Base-by-base conservation (phyloP, 176 grass and related monocot species). In the Tillandsia fasciculata region DNA sequence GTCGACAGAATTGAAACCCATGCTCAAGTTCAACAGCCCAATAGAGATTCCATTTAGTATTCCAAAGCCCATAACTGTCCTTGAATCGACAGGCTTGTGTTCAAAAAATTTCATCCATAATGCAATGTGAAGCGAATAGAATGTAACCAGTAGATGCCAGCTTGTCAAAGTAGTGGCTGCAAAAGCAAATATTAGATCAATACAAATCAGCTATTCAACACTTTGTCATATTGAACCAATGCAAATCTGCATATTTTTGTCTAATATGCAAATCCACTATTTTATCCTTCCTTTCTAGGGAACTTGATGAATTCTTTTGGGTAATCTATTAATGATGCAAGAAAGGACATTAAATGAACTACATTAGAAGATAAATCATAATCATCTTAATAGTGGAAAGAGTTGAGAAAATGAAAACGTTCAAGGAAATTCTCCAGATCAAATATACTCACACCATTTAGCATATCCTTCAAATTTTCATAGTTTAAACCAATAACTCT, bases 111-210 rank as follows among this genome's bases (percentile, higher is more conserved):
- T 77, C 33, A 77, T 59, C 65, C 65, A 77, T 26, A 77, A 69
- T 77, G 75, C 75, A 65, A 61, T 52, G 12, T 77, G 75, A 77
- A 77, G 75, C 15, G 75, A 77, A 61, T 65, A 77, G 33, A 77
- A 77, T 3, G 75, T 77, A 24, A 77, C 75, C 65, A 77, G 33
- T 8, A 77, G 75, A 77, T 77, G 75, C 75, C 75, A 77, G 42
- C 75, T 77, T 61, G 75, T 77, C 75, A 77, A 69, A 49, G 75
- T 77, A 12, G 75, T 77, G 42, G 75, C 75, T 77, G 75, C 42
- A 49, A 69, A 69, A 20, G 20, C 20, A 20, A 20, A 20, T 20
- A 20, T 20, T 20, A 20, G 20, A 20, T 20, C 20, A 20, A 20
- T 20, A 20, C 20, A 20, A 20, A 20, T 20, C 20, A 20, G 20